Conservation (phyloP, 768 basidiomycete genomes). For the Russula vinacea region DNA sequence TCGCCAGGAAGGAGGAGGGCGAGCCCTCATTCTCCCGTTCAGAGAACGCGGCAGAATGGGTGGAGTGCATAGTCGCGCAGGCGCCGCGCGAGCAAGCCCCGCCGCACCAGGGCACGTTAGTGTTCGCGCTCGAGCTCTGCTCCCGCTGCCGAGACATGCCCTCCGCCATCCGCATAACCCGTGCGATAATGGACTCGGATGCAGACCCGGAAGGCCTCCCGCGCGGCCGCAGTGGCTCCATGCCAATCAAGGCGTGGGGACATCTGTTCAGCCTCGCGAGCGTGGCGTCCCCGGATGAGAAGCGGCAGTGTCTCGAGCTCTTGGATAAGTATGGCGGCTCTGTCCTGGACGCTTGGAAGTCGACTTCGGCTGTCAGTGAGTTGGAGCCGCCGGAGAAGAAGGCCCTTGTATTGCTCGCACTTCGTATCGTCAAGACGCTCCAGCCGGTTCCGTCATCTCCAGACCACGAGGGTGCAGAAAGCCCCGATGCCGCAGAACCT, state of each 20-base stretch:
- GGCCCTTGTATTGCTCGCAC: slow-evolving; percentile 11
- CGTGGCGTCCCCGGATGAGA: not conserved
- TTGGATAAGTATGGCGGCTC: slow-evolving; percentile 7
- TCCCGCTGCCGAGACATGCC: slow-evolving; percentile 4
- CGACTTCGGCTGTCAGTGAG: not conserved
- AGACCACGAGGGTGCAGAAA: not conserved
- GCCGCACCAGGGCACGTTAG: not conserved
- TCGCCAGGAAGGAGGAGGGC: slow-evolving; percentile 9
- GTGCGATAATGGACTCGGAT: not conserved
- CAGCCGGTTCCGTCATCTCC: not conserved
- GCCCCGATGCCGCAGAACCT: not conserved
- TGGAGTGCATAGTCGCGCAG: slow-evolving; percentile 19
- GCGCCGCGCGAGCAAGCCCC: not conserved
- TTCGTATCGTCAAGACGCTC: slow-evolving; percentile 1
- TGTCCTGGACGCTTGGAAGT: slow-evolving; percentile 12
- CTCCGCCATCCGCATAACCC: slow-evolving; percentile 14
- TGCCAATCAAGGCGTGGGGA: slow-evolving; percentile 12
- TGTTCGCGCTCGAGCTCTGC: slow-evolving; percentile 20
- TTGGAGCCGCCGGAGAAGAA: slow-evolving; percentile 19
- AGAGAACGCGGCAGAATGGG: slow-evolving; percentile 14
- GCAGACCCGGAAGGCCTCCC: not conserved
- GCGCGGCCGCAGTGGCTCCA: not conserved
- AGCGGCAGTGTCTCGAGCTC: slow-evolving; percentile 20
- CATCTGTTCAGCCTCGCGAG: slow-evolving; percentile 21
- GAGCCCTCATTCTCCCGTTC: not conserved